Evolutionary conservation across 2,329 filamentous ascomycete species (phyloP), one percentile per base, ranked within the genome.

Genomic region (Cryphonectria japonica): DNA sequence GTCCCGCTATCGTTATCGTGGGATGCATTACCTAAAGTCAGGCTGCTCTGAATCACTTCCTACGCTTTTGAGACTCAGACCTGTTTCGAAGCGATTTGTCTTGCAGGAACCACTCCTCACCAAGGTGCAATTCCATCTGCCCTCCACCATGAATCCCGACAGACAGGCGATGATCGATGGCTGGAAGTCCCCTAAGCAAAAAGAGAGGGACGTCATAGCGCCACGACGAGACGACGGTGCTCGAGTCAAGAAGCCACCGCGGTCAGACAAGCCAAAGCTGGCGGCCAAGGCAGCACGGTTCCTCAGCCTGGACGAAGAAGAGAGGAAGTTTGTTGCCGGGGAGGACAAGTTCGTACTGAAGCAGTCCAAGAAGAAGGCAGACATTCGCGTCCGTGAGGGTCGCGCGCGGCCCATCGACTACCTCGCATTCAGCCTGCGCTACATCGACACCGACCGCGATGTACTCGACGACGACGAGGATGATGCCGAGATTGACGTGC

Each of bases 361-460:
- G 81, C 96, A 99, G 82, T 92, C 95, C 63, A 99, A 98, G 86
- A 98, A 97, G 85, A 98, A 98, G 85, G 95, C 96, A 59, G 93
- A 95, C 75, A 97, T 99, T 76, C 92, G 96, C 57, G 94, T 98
- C 62, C 93, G 94, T 76, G 95, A 97, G 80, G 92, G 93, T 14
- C 90, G 97, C 75, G 95, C 95, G 69, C 95, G 94, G 78, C 93
- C 95, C 13, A 95, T 98, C 77, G 96, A 99, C 83, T 95, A 93
- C 86, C 88, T 99, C 62, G 94, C 95, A 0, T 96, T 98, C 77
- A 97, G 93, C 72, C 84, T 99, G 74, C 91, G 94, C 75, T 93
- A 95, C 74, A 91, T 98, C 75, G 96, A 99, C 79, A 87, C 91
- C 41, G 93, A 95, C 65, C 91, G 92, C 76, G 91, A 97, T 78